Percentiles rank a stretch among this genome's conserved stretches.
These are phyloP conservation scores for Cyphellophora europaea DNA, from an alignment of 2,329 filamentous ascomycete genomes.

Conservation along the genomic window DNA sequence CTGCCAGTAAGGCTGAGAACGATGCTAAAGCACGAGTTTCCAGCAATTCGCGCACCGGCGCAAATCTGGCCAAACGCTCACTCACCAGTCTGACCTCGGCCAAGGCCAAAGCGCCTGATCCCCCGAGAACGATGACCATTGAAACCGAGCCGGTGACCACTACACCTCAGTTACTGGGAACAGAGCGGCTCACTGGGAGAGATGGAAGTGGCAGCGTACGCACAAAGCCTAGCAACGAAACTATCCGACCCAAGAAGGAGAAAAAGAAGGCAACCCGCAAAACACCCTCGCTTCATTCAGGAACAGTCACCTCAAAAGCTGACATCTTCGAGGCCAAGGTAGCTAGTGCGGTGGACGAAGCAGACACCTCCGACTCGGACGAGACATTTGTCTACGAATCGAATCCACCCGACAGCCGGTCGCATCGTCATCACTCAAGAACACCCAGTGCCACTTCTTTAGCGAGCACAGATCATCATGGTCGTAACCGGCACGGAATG, in stretches of 20 bases:
- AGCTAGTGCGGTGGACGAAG: constrained; percentile 89
- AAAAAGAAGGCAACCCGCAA: constrained; percentile 75
- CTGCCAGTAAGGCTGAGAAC: constrained; percentile 32
- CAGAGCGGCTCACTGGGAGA: constrained; percentile 49
- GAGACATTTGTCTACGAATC: constrained; percentile 99
- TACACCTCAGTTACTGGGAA: constrained; percentile 65
- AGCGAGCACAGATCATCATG: constrained; percentile 38
- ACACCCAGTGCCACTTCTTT: constrained; percentile 87
- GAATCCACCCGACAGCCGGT: constrained; percentile 64
- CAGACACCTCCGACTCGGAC: constrained; percentile 92
- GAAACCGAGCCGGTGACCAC: constrained; percentile 94
- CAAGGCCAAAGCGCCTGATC: constrained; percentile 67
- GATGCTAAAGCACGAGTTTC: constrained; percentile 27
- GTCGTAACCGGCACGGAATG: constrained; percentile 55
- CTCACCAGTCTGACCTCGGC: constrained; percentile 54
- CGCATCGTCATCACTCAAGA: constrained; percentile 77
- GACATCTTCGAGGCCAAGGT: constrained; percentile 98
- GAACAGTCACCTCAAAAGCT: constrained; percentile 77
- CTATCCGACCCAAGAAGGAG: constrained; percentile 87
- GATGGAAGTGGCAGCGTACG: constrained; percentile 65
- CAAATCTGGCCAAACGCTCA: constrained; percentile 56
- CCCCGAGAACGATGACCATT: constrained; percentile 85
- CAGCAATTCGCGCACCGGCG: constrained; percentile 34
- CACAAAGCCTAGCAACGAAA: constrained; percentile 86
- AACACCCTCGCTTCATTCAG: constrained; percentile 43